Base-by-base conservation (phyloP, 352 stramenopile species). In the Globisporangium canariense region DNA sequence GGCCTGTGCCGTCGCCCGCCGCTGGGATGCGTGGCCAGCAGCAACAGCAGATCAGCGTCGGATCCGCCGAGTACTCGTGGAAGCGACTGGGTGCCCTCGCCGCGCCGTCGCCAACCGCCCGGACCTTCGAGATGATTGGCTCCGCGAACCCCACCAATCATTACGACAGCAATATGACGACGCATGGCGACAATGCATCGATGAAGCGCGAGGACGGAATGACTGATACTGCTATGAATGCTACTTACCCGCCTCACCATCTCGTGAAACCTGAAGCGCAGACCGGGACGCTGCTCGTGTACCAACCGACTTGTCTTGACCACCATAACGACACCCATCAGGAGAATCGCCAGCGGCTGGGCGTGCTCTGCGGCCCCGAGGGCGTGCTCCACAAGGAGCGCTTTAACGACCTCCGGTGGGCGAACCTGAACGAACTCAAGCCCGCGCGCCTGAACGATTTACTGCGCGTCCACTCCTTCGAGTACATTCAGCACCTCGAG, bases 291-390 rank as follows among this genome's bases (percentile, higher is more conserved):
- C 52, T 89, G 47, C 58, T 90, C 30, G 79, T 90, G 60, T 90
- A 86, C 65, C 81, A 90, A 50, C 81, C 79, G 2, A 85, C 79
- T 34, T 89, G 81, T 64, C 62, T 90, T 14, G 82, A 91, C 65
- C 82, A 89, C 64, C 82, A 91, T 67, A 91, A 87, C 65, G 79
- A 88, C 71, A 75, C 64, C n/a, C 79, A 91, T 58, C 79, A 91
- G 57, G 79, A 91, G 65, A 91, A 81, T 49, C 76, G 82, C 10
- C 69, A 81, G 60, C 78, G 82, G 2, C 71, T 91, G 3, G 69
- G 60, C 1, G 78, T 80, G 32, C 62, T 91, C 36, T 85, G 78
- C 41, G 76, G 82, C 0, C 81, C 81, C 25, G 69, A 89, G 16
- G 81, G 81, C n/a, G 77, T 91, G 38, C 73, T 91, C 22, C 73